Evolutionary conservation across 768 basidiomycete species (phyloP), one percentile per base, ranked within the genome.

Genomic region (Psilocybe azurescens): DNA sequence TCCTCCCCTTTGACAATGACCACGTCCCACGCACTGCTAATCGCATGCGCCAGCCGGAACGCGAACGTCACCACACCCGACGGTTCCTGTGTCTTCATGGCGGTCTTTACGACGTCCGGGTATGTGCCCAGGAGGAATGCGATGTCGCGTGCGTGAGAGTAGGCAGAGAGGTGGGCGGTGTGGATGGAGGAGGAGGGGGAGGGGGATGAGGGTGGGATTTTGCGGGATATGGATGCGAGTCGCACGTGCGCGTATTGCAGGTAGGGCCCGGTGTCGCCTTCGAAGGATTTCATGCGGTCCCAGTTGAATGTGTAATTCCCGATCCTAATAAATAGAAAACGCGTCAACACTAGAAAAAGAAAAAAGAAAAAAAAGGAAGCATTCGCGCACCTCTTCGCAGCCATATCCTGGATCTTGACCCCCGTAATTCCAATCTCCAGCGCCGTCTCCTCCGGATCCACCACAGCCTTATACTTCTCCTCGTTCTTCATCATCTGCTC

Each of bases 401-500:
- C 85, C 94, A 97, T 95, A 72, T 97, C 95, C 76, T 99, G 97
- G 62, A 99, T 95, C 81, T 98, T 99, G 67, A 99, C 90, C 2
- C 94, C 95, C 0, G 94, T 91, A 69, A 97, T 94, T 18, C 96
- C 97, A 52, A 98, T 89, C 75, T 97, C 92, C 64, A 83, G 82
- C 60, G 86, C 85, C 50, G 89, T 90, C 51, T 75, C 78, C 70
- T 93, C 90, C 1, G 97, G 96, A 74, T 99, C 88, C 69, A 94
- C 93, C 39, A 99, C 84, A 28, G 89, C 87, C 3, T 80, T 85
- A 70, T 96, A 98, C 76, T 99, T 99, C 56, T 89, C 94, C 77
- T 94, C 89, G 73, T 98, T 98, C 77, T 89, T 89, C 75, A 80
- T 82, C 97, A 99, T 99, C 77, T 96, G 94, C 61, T 96, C 95